These are phyloP conservation scores for Eucalyptus pauciflora DNA, from an alignment of 345 rosid genomes.

Conservation along the genomic window DNA sequence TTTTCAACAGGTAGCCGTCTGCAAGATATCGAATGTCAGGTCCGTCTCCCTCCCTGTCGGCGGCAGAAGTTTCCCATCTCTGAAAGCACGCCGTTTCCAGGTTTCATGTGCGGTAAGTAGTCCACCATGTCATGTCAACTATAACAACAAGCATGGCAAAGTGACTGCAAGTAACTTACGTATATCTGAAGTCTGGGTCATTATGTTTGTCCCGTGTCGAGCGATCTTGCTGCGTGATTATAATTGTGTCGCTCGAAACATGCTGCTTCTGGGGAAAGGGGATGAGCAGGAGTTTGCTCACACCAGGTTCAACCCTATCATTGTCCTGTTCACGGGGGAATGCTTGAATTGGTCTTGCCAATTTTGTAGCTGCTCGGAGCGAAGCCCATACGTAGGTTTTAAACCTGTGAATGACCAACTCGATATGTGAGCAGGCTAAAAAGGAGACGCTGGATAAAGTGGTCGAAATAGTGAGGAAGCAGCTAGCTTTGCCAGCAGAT, in stretches of 20 bases:
- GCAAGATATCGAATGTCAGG: constrained; percentile 7
- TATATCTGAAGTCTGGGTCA: not conserved
- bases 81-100: constrained; percentile 11
- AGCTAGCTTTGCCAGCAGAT: constrained; percentile 24
- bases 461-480: constrained; percentile 29
- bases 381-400: not conserved
- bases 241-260: rapidly evolving
- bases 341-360: not conserved
- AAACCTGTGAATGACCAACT: not conserved
- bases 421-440: not conserved
- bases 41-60: constrained; percentile 14
- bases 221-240: not conserved
- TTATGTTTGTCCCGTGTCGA: not conserved
- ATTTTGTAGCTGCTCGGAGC: not conserved
- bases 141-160: not conserved
- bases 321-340: not conserved
- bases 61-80: constrained; percentile 21
- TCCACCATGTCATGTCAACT: not conserved
- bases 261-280: not conserved
- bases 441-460: constrained; percentile 27
- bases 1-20: constrained; percentile 11
- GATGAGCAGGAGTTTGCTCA: not conserved
- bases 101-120: constrained; percentile 32
- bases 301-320: not conserved
- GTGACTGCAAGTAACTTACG: not conserved